Base-by-base conservation (phyloP, 805 yeast genomes). In the Lipomyces kockii region DNA sequence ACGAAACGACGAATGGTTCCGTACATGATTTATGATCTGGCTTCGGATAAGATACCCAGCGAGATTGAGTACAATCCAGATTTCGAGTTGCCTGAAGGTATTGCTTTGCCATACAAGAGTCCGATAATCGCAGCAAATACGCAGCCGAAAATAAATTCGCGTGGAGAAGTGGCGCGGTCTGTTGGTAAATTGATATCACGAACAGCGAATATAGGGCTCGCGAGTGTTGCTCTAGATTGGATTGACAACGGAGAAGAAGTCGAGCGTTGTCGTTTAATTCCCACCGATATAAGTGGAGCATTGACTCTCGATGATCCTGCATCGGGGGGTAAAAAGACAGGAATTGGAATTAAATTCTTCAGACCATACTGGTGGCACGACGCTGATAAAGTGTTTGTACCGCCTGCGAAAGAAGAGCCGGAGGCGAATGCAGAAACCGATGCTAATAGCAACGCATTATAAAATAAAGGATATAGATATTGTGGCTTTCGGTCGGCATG, bases 1-100 rank as follows among this genome's bases (percentile, higher is more conserved):
- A 85, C 93, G n/a, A 83, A 97, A 37, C 92, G 93, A 74, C 81
- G 98, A 64, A 80, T 92, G 2, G 85, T 91, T 58, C 98, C 98
- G 0, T 86, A 89, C 1, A 81, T 80, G 57, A 74, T 84, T 37
- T 74, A 78, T 29, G 62, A 61, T 54, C 60, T 62, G 29, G 43
- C 60, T 20, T 22, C 35, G 51, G 60, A 53, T 32, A 34, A 43
- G n/a, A 60, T 49, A 29, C 71, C 57, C 20, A 25, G 27, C 11
- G 65, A n/a, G 17, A 20, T 37, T 7, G 61, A 9, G 60, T 35
- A 25, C 49, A 49, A 25, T 34, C 53, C 56, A 52, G 64, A 79
- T 84, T 46, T 57, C 20, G 39, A n/a, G 22, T 43, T 62, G 20
- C 65, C 65, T 11, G 46, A n/a, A 17, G n/a, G 52, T 20, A 37